Conservation (phyloP, 305 asterid species). For the Solanum hybrid region DNA sequence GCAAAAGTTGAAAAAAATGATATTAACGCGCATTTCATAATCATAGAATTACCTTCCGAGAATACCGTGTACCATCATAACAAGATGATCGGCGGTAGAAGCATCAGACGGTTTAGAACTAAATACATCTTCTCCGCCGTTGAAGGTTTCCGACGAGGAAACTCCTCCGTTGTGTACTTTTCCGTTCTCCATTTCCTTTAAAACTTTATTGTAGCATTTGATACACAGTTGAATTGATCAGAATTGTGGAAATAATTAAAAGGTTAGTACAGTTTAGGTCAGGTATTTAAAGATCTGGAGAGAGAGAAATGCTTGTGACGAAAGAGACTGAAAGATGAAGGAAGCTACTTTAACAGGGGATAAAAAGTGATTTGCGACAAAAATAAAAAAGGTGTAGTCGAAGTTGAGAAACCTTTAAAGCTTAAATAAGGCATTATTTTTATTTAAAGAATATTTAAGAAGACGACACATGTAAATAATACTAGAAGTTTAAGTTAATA, state of each 20-base stretch:
- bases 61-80: constrained; percentile 74
- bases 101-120: constrained; percentile 36
- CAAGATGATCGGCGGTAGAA: constrained; percentile 68
- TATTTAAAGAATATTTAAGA: background rate
- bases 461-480: background rate
- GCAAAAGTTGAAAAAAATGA: background rate
- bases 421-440: background rate
- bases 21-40: background rate
- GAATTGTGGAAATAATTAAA: background rate
- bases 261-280: background rate
- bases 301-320: background rate
- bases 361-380: background rate
- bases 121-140: constrained; percentile 50
- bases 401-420: background rate
- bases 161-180: constrained; percentile 14
- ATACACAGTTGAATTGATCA: background rate
- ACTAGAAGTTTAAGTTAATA: background rate
- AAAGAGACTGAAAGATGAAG: background rate
- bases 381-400: background rate
- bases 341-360: background rate
- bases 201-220: background rate
- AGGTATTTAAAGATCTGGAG: background rate
- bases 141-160: constrained; percentile 32
- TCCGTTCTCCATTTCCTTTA: constrained; percentile 11
- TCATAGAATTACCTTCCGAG: constrained; percentile 47